These are phyloP conservation scores for Fusarium sp. DNA, from an alignment of 2,329 filamentous ascomycete species.

Conservation along the genomic window DNA sequence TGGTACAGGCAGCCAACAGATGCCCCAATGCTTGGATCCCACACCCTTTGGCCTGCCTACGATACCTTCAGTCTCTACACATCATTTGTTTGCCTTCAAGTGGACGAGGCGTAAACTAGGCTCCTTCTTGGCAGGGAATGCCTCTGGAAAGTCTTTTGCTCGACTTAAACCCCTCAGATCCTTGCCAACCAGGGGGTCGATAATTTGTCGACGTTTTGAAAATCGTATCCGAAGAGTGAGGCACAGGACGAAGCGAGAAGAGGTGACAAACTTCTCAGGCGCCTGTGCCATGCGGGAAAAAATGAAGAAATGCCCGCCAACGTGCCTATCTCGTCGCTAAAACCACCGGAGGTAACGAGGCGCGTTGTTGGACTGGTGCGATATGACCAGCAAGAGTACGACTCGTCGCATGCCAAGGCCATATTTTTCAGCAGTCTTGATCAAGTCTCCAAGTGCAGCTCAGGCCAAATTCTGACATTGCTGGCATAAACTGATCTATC, in stretches of 20 bases:
- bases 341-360: not conserved
- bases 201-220: not conserved
- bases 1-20: no score
- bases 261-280: not conserved
- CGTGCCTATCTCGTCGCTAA: not conserved
- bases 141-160: not conserved
- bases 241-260: slow-evolving; percentile 5
- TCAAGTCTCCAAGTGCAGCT: not conserved
- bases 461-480: slow-evolving; percentile 1
- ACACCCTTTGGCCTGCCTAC: not conserved
- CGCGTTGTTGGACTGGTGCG: not conserved
- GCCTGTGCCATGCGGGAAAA: not conserved
- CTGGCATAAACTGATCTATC: slow-evolving; percentile 16
- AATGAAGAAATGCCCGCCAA: not conserved
- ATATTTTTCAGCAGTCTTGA: slow-evolving; percentile 9
- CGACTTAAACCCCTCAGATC: not conserved
- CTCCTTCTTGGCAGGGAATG: not conserved
- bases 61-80: not conserved
- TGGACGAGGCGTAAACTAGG: not conserved
- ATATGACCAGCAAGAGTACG: not conserved
- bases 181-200: not conserved
- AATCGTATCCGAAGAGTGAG: not conserved
- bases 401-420: slow-evolving; percentile 2
- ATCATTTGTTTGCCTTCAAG: not conserved
- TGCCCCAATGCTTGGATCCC: not conserved